These are phyloP conservation scores for Pisolithus marmoratus DNA, from an alignment of 768 basidiomycete genomes.

Conservation along the genomic window DNA sequence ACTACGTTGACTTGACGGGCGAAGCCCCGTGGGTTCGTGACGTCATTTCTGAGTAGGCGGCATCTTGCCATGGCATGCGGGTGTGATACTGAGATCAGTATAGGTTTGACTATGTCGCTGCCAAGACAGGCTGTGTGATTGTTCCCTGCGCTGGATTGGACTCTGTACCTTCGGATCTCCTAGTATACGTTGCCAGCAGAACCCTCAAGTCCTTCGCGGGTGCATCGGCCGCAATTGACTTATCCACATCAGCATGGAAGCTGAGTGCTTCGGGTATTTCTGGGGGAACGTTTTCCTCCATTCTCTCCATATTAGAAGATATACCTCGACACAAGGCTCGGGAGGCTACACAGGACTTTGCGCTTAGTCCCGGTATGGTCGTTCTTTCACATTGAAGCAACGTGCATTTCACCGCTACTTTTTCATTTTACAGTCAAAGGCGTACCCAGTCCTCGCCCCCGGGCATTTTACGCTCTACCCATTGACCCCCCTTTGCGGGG, in stretches of 20 bases:
- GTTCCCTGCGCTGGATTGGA: conserved; percentile 57
- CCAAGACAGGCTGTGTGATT: conserved; percentile 65
- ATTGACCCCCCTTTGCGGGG: conserved; percentile 31
- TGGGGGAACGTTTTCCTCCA: conserved; percentile 14
- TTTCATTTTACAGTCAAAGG: conserved; percentile 12
- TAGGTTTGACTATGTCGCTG: conserved; percentile 70
- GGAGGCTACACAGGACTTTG: conserved; percentile 31
- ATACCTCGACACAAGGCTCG: conserved; percentile 15
- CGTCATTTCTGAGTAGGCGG: conserved; percentile 52
- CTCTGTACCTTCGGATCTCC: conserved; percentile 64
- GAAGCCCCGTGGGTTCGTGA: conserved; percentile 63
- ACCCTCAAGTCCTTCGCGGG: conserved; percentile 50
- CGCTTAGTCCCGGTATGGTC: conserved; percentile 39
- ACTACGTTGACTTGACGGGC: conserved; percentile 84
- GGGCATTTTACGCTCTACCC: conserved; percentile 34
- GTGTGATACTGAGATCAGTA: conserved; percentile 5
- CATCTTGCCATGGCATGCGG: conserved; percentile 1
- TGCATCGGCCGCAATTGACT: conserved; percentile 13
- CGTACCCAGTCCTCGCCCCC: conserved; percentile 20
- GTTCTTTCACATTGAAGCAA: neutral
- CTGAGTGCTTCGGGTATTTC: conserved; percentile 30
- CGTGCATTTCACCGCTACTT: neutral
- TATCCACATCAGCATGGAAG: conserved; percentile 37
- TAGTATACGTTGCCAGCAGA: conserved; percentile 62
- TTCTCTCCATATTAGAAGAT: conserved; percentile 25